Evolutionary conservation across 306 rosid species (phyloP), one percentile per base, ranked within the genome.

Genomic region (Pachyrhizus erosus): DNA sequence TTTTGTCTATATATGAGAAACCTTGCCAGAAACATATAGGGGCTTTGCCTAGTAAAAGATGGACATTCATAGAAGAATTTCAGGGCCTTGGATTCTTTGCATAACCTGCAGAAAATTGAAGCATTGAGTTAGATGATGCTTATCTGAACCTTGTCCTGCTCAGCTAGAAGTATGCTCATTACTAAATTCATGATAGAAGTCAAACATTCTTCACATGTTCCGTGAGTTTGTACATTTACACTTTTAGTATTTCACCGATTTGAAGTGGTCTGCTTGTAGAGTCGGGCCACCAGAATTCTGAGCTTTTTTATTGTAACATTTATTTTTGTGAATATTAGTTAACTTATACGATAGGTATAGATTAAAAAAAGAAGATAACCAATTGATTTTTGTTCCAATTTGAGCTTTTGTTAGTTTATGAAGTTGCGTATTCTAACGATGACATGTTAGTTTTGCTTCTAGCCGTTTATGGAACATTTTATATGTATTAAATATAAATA

Each of bases 301-400:
- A 23, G 62, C 61, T 43, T 65, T 45, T 70, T 70, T 13, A n/a
- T 54, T 54, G 68, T 21, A 26, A 62, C 34, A 26, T 45, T 49
- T 81, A 33, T 62, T 55, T 77, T 78, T 84, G 89, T 82, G 85
- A 73, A 77, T 68, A 80, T 70, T 72, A 69, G 61, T 75, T 75
- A 75, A 70, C 77, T 61, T 43, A 80, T 51, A 86, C 82, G 17
- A 76, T n/a, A 66, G 77, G 15, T 39, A 79, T 57, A 74, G 49
- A 60, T 64, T 58, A 12, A 4, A 40, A 78, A 61, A 55, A 73
- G 68, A 58, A 69, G 45, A 33, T 18, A 54, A 33, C 23, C 67
- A 73, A 45, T 80, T 76, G n/a, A 83, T 14, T 80, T 83, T 70
- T 64, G 48, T 52, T 74, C 57, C 49, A 46, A 21, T 69, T 37